These are phyloP conservation scores for Aureobasidium sp. DNA, from an alignment of 2,329 filamentous ascomycete species.

Conservation along the genomic window DNA sequence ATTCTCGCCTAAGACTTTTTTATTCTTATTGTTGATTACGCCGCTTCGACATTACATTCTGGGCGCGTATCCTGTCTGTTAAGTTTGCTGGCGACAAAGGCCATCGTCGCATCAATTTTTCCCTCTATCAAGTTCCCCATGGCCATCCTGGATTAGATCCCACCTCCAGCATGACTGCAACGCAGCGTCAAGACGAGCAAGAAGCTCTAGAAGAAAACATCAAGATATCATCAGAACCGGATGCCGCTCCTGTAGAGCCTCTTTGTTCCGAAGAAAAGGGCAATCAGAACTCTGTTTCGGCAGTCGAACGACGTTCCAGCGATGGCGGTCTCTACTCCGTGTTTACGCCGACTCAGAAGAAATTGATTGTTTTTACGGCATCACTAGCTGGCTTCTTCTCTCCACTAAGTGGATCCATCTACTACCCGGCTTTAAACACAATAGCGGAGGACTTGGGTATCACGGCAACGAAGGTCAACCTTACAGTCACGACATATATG, in stretches of 20 bases:
- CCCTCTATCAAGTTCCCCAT: background rate
- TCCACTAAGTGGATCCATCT: constrained; percentile 33
- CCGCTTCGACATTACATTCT: background rate
- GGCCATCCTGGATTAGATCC: background rate
- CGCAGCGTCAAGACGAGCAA: background rate
- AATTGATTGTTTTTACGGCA: constrained; percentile 25
- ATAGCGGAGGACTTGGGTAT: constrained; percentile 34
- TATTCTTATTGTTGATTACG: background rate
- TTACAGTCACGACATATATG: constrained; percentile 47
- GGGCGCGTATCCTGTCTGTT: background rate
- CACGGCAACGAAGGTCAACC: constrained; percentile 39
- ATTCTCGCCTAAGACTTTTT: background rate
- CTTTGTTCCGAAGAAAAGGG: background rate
- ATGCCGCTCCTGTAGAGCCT: background rate
- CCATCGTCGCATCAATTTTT: background rate
- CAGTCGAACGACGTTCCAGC: background rate
- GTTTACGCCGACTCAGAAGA: constrained; percentile 27
- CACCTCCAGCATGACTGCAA: background rate
- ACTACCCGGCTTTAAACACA: constrained; percentile 31
- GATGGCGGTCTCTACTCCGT: constrained; percentile 23
- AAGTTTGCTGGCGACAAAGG: background rate
- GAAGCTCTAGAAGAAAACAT: background rate
- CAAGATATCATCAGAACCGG: background rate
- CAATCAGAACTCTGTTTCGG: background rate
- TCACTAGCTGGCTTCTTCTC: constrained; percentile 26